Conservation (phyloP, 1,284 basidiomycete species). For the Tilletia indica region DNA sequence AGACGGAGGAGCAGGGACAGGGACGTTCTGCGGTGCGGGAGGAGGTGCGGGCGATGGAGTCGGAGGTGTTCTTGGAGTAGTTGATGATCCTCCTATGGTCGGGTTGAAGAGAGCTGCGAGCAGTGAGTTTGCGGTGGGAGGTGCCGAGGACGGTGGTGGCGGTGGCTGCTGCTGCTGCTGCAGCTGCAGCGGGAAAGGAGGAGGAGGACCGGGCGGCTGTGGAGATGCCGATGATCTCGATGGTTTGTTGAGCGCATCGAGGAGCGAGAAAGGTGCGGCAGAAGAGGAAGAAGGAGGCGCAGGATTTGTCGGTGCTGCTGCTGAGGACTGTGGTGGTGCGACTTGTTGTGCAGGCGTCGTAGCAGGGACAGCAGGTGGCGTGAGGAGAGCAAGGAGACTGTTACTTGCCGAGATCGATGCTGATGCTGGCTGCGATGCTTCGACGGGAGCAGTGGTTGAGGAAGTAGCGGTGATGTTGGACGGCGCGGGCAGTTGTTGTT, state of each 20-base stretch:
- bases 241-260: too few species aligned
- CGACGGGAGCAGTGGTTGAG: too few species aligned
- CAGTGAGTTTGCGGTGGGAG: conserved; percentile 1
- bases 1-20: neutral
- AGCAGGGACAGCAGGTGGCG: neutral
- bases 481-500: neutral
- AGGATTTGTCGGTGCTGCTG: neutral
- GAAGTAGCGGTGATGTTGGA: neutral
- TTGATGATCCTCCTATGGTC: neutral
- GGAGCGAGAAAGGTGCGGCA: neutral
- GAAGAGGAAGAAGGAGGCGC: neutral
- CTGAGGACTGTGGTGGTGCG: neutral
- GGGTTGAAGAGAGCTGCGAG: conserved; percentile 3
- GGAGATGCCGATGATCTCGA: too few species aligned
- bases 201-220: too few species aligned
- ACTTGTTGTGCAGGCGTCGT: neutral
- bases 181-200: too few species aligned
- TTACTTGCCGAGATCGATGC: neutral
- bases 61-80: neutral
- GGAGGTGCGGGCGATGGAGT: neutral
- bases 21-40: neutral
- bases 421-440: neutral
- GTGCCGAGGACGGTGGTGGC: neutral
- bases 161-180: neutral
- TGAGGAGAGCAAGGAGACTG: conserved; percentile 9